Base-by-base conservation (phyloP, 2,329 filamentous ascomycete genomes). In the Calonectria pauciramosa region DNA sequence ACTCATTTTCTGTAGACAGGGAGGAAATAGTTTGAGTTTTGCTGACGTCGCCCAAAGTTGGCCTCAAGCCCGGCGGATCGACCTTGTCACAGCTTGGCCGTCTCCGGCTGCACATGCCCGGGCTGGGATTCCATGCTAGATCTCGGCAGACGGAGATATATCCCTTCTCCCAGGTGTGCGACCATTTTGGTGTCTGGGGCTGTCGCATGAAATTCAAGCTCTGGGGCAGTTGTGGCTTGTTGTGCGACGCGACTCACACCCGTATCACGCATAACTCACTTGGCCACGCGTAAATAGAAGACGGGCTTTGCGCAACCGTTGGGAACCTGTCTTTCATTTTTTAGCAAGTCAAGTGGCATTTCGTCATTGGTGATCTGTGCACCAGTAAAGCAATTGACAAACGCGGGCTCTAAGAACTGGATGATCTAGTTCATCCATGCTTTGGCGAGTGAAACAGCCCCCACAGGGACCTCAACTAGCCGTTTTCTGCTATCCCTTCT, bases 121-220 rank as follows among this genome's bases (percentile, higher is more conserved):
- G 20, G 28, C 30, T 30, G 16, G 51, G 36, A 67, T 23, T 34
- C 60, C 23, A 51, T 60, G 70, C 32, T 26, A 54, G 70, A 68
- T 68, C 64, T 59, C 70, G 65, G 56, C 36, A 68, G 44, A 72
- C 65, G 65, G 65, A 68, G 28, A 68, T 68, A 68, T 68, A 63
- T 68, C 59, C 34, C 47, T 36, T 30, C n/a, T 51, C 28, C 8
- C 18, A n/a, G n/a, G 44, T 36, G 28, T 59, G 36, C 14, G 13
- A 67, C 64, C 13, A 28, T 32, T 28, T 28, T 49, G 5, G 41
- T 34, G 26, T 20, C n/a, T 18, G 54, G 11, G n/a, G n/a, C 28
- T 18, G n/a, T n/a, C n/a, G 44, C 16, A 65, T 26, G 38, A 23
- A 47, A 13, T 13, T 47, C 44, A 18, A 20, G 20, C 14, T 9